A percentile compares a stretch with the other conserved stretches of the same genome.
Conservation (phyloP, 2,329 filamentous ascomycete genomes). For the Gnomoniopsis smithogilvyi region DNA sequence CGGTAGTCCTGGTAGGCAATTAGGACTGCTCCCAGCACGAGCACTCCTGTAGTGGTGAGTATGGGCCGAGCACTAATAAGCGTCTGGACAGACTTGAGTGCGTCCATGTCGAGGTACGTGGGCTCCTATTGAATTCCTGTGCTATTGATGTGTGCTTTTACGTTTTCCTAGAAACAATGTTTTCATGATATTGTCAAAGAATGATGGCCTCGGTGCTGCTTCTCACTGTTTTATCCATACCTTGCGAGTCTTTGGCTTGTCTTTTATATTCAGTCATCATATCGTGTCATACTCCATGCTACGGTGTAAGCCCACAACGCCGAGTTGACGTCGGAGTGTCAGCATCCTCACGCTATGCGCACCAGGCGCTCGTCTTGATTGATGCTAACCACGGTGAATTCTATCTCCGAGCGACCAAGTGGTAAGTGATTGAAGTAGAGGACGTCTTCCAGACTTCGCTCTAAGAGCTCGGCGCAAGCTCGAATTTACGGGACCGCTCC, state of each 20-base stretch:
- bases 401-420: too few relatives aligned
- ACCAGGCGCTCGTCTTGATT: too few relatives aligned
- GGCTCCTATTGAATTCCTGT: too few relatives aligned
- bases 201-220: not conserved
- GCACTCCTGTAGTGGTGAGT: not conserved
- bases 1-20: slow-evolving; percentile 12
- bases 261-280: too few relatives aligned
- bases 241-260: too few relatives aligned
- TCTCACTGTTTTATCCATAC: not conserved
- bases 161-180: too few relatives aligned
- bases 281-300: not conserved
- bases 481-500: not conserved
- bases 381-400: too few relatives aligned
- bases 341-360: too few relatives aligned
- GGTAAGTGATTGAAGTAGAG: too few relatives aligned
- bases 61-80: not conserved
- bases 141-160: too few relatives aligned
- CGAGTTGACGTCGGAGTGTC: not conserved
- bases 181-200: too few relatives aligned
- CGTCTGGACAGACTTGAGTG: not conserved
- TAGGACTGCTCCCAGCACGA: slow-evolving; percentile 1
- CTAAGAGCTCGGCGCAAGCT: not conserved
- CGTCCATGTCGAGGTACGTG: not conserved
- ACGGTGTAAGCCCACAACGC: not conserved
- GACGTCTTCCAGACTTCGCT: not conserved